Evolutionary conservation across 768 basidiomycete species (phyloP).

Genomic region (Rhizopogon salebrosus): DNA sequence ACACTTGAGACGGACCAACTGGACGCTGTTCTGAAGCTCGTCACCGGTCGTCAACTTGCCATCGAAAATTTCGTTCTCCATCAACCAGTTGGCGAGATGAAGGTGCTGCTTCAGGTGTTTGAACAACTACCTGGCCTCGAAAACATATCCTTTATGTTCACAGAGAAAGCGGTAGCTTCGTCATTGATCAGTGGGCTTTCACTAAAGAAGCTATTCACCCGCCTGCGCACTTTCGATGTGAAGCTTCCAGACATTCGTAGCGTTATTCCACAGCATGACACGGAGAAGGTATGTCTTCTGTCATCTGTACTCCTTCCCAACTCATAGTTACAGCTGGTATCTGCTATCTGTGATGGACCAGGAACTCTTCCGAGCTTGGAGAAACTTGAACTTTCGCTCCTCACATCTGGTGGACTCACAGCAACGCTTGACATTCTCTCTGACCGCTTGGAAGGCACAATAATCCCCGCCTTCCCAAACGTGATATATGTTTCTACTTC

Average conservation of each 20-base stretch:
- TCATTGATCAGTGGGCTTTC: background rate
- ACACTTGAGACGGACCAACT: background rate
- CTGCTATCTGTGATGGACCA: background rate
- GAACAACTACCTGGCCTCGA: background rate
- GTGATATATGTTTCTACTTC: background rate
- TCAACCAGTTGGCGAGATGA: too few species aligned
- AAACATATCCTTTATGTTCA: background rate
- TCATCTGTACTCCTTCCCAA: background rate
- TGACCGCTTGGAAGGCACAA: background rate
- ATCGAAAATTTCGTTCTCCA: background rate
- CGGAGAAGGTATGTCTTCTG: background rate
- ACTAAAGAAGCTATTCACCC: background rate
- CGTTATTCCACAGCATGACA: background rate
- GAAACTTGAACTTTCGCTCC: background rate
- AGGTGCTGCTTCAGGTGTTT: background rate
- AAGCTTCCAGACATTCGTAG: too few species aligned
- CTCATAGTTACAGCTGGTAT: background rate
- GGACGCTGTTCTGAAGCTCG: background rate
- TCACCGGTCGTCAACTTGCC: background rate
- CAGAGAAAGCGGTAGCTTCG: background rate
- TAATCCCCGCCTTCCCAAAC: background rate
- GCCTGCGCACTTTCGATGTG: background rate
- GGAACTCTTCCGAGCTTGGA: slow-evolving; percentile 1
- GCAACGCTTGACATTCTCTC: background rate
- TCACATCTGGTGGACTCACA: background rate